Evolutionary conservation across 2,329 filamentous ascomycete species (phyloP).

Genomic region (Sporothrix euskadiensis): DNA sequence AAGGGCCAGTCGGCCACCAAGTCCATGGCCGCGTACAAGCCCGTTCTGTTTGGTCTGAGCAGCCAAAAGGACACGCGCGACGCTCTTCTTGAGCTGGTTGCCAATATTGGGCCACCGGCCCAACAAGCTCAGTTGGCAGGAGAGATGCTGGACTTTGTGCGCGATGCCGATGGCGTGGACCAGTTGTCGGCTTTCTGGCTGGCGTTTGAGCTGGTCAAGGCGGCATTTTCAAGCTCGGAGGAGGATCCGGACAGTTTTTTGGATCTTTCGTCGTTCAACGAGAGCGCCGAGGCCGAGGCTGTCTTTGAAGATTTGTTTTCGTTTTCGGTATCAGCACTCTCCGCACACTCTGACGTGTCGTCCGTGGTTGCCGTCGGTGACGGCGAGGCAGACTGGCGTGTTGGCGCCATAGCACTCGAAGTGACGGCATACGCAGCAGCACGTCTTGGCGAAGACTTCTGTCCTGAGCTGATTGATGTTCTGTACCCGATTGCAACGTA

Average conservation of each 20-base stretch:
- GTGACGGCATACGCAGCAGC: slow-evolving; percentile 73
- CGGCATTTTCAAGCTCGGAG: slow-evolving; percentile 49
- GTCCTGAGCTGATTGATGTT: slow-evolving; percentile 83
- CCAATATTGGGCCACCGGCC: slow-evolving; percentile 57
- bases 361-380: slow-evolving; percentile 25
- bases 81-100: slow-evolving; percentile 60
- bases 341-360: slow-evolving; percentile 50
- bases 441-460: slow-evolving; percentile 67
- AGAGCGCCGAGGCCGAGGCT: slow-evolving; percentile 44
- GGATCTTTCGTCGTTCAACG: slow-evolving; percentile 48
- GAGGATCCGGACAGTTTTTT: slow-evolving; percentile 67
- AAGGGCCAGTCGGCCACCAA: not conserved
- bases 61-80: slow-evolving; percentile 64
- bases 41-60: slow-evolving; percentile 63
- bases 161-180: slow-evolving; percentile 57
- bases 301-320: slow-evolving; percentile 67
- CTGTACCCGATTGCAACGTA: slow-evolving; percentile 91
- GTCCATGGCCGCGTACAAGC: slow-evolving; percentile 49
- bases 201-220: slow-evolving; percentile 68
- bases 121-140: slow-evolving; percentile 62
- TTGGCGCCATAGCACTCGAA: slow-evolving; percentile 79
- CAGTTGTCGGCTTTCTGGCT: slow-evolving; percentile 79
- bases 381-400: slow-evolving; percentile 63
- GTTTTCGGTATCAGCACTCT: slow-evolving; percentile 64
- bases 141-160: slow-evolving; percentile 65